Evolutionary conservation across 78 protist species (phyloP), one percentile per base, ranked within the genome.

Genomic region (Dictyostelium intermedium): DNA sequence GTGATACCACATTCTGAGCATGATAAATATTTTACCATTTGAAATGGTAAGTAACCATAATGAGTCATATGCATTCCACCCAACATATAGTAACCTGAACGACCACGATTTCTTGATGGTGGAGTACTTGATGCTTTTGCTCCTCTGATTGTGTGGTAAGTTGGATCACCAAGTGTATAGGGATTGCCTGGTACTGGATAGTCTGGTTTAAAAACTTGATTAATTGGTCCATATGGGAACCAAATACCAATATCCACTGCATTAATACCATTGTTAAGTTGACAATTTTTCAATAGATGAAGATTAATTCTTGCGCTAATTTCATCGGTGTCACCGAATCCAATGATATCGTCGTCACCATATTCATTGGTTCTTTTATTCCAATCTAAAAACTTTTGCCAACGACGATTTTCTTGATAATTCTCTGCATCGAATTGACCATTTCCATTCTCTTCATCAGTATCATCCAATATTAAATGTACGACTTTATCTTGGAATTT

Each of bases 31-130:
- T 76, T 76, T 9, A 76, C 47, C 30, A 76, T 76, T 76, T 76
- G 82, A 18, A 37, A 76, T 76, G 82, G 82, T 23, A 76, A 34
- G 18, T 76, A 76, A 16, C 82, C 82, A 35, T 76, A 76, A 11
- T 76, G 82, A 35, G 82, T 76, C 82, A 76, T 76, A 18, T 76
- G 82, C 82, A 76, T 76, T 5, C 82, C 82, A 37, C 82, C 82
- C 5, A 76, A 35, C 39, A 76, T 30, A 39, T 6, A 76, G 2
- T 76, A 0, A 34, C 82, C 56, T 20, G 82, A 76, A 5, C 3
- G 11, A 76, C 82, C 82, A 76, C 82, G 82, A 37, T 35, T 76
- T 35, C 82, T 76, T 9, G 47, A 20, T 35, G 45, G 53, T 35
- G 11, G 11, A 3, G 1, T 45, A 5, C 39, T 37, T 16, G 25